Base-by-base conservation (phyloP, 345 rosid genomes). In the Citropsis articulata region DNA sequence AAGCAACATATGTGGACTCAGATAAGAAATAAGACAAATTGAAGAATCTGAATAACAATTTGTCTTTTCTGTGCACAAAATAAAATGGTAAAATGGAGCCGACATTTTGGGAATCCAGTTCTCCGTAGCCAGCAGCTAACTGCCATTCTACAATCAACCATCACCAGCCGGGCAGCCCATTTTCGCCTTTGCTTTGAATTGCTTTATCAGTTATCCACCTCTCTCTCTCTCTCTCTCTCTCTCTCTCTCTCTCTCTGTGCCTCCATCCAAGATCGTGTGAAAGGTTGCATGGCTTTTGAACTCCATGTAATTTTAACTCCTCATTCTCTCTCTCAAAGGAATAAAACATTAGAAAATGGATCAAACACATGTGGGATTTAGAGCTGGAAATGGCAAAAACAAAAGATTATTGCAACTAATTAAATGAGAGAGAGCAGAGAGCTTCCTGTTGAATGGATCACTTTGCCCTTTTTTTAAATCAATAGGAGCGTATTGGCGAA, bases 221-320 rank as follows among this genome's bases (percentile, higher is more conserved):
- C 71, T 22, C 7, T 5, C 45, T 9, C 7, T 35, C 38, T 35
- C 45, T 40, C 45, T 1, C 38, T 9, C 48, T 40, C 45, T 40
- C 13, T 40, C 14, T 40, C 45, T 40, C 13, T 40, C 16, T 42
- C 50, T 45, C 16, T 59, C 14, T 35, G 3, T 22, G 5, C 18
- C 56, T 31, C 22, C 16, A 10, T 19, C 27, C 7, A 7, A 64
- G 80, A 35, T 77, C 77, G 76, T 64, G 81, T 78, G 81, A 82
- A 82, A 82, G 84, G 81, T 75, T 69, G 71, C 81, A 74, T 82
- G 79, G 76, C 81, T 78, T 82, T 82, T 74, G 65, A 40, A 9
- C 70, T 55, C 66, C 62, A 64, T 62, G 66, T 57, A 64, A 45
- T 13, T 45, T 42, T 35, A 38, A 38, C 31, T 13, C 2, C 24